Base-by-base conservation (phyloP, 2,329 filamentous ascomycete species). In the Cladophialophora bantiana region DNA sequence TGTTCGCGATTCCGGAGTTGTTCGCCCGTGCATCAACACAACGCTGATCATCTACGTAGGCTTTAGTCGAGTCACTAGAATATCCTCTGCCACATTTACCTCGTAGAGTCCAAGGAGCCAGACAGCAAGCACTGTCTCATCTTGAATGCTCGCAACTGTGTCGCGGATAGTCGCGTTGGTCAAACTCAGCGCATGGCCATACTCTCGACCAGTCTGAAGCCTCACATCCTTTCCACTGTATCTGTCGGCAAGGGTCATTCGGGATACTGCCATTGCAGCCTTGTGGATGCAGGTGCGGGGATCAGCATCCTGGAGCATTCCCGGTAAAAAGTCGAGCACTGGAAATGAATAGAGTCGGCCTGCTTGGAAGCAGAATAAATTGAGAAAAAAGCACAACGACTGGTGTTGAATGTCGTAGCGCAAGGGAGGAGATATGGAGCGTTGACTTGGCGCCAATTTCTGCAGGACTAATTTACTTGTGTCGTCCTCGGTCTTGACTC, bases 381-480 rank as follows among this genome's bases (percentile, higher is more conserved):
- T 70, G 42, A 72, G 61, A 52, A 72, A 72, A 60, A 71, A 71
- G 65, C 71, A 72, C 7, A 71, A 59, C 31, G 71, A 70, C 50
- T 72, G 71, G 59, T 72, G 71, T 18, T 67, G 66, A 40, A 72
- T 63, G 48, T 72, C 70, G 52, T 72, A 72, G n/a, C 67, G 69
- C 36, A 65, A 62, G 2, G 70, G 64, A 12, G 66, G 67, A 12
- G 67, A 64, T 32, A 65, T 69, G 26, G 64, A 54, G 38, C 57
- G 66, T 38, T 54, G 66, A 60, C 38, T 26, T 20, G 59, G 55
- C 9, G 59, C 48, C 12, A 62, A 12, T 10, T 65, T 63, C 35
- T 63, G 20, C 4, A 59, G 31, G 10, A 38, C 42, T 9, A n/a
- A 20, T n/a, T 40, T 34, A n/a, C 38, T 38, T 10, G 58, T 34